phyloP scores from a whole-genome alignment of 768 basidiomycete genomes.

The Suillus plorans region DNA sequence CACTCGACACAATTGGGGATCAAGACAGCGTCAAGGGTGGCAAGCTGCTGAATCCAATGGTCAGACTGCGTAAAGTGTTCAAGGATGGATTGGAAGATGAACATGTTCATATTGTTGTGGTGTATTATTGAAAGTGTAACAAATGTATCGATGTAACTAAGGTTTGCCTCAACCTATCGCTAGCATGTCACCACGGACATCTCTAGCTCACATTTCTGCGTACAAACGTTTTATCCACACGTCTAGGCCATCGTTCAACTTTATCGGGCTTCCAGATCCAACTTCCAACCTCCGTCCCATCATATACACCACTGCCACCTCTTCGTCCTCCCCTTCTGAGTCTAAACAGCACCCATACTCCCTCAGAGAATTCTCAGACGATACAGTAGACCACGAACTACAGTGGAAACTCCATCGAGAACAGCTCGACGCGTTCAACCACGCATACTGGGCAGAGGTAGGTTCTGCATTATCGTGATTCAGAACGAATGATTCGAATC shows the following conservation, averaged over 20 bases:
- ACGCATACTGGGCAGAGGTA: slow-evolving; percentile 81
- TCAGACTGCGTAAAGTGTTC: too few species aligned
- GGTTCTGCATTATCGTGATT: slow-evolving; percentile 27
- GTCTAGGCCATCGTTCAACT: slow-evolving; percentile 31
- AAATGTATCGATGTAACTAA: neutral
- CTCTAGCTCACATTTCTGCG: neutral
- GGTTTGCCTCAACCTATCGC: neutral
- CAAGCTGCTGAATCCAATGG: too few species aligned
- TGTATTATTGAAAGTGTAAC: neutral
- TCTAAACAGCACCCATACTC: slow-evolving; percentile 67
- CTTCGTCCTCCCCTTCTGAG: slow-evolving; percentile 30
- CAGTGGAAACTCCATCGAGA: slow-evolving; percentile 72
- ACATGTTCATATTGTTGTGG: too few species aligned
- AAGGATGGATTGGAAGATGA: too few species aligned
- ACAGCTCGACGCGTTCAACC: slow-evolving; percentile 72
- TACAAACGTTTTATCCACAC: slow-evolving; percentile 17
- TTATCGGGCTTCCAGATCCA: slow-evolving; percentile 74
- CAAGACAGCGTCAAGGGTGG: too few species aligned
- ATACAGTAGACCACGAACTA: slow-evolving; percentile 44
- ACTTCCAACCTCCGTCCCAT: slow-evolving; percentile 79
- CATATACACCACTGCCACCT: slow-evolving; percentile 68
- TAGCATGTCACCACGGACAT: neutral
- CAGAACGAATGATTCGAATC: slow-evolving; percentile 2
- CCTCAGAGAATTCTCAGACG: slow-evolving; percentile 60
- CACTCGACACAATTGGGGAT: too few species aligned